Conservation (phyloP, 1,139 yeast genomes). For the Taphrina wiesneri region DNA sequence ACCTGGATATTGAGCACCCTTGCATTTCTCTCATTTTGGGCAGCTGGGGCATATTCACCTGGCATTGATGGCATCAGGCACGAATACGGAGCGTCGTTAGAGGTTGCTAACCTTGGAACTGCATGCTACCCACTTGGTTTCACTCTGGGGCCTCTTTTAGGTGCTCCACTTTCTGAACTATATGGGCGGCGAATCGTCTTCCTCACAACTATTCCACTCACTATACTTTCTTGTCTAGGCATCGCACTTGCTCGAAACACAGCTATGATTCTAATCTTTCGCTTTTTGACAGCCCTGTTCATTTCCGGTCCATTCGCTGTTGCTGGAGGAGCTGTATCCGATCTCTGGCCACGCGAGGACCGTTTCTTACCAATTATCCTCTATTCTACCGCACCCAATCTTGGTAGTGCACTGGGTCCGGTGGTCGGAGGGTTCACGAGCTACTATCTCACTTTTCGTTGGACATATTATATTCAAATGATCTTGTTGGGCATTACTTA, state of each 20-base stretch:
- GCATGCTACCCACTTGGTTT: slow-evolving; percentile 64
- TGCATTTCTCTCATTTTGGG: slow-evolving; percentile 43
- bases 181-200: slow-evolving; percentile 58
- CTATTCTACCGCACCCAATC: slow-evolving; percentile 63
- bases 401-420: slow-evolving; percentile 79
- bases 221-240: slow-evolving; percentile 58
- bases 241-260: slow-evolving; percentile 60
- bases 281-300: slow-evolving; percentile 77
- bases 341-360: slow-evolving; percentile 16
- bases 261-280: slow-evolving; percentile 55
- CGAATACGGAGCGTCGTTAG: slow-evolving; percentile 15
- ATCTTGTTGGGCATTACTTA: slow-evolving; percentile 53
- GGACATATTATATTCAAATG: slow-evolving; percentile 58
- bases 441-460: slow-evolving; percentile 68
- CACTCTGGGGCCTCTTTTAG: slow-evolving; percentile 60
- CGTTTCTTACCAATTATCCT: slow-evolving; percentile 41
- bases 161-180: slow-evolving; percentile 44
- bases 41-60: slow-evolving; percentile 25
- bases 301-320: slow-evolving; percentile 84
- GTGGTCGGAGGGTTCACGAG: slow-evolving; percentile 75
- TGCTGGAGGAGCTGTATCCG: slow-evolving; percentile 79
- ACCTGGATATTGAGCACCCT: slow-evolving; percentile 48
- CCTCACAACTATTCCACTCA: slow-evolving; percentile 55
- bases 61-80: slow-evolving; percentile 5
- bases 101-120: slow-evolving; percentile 42